These are phyloP conservation scores for Carpinus viminea DNA, from an alignment of 306 rosid genomes.

Conservation along the genomic window DNA sequence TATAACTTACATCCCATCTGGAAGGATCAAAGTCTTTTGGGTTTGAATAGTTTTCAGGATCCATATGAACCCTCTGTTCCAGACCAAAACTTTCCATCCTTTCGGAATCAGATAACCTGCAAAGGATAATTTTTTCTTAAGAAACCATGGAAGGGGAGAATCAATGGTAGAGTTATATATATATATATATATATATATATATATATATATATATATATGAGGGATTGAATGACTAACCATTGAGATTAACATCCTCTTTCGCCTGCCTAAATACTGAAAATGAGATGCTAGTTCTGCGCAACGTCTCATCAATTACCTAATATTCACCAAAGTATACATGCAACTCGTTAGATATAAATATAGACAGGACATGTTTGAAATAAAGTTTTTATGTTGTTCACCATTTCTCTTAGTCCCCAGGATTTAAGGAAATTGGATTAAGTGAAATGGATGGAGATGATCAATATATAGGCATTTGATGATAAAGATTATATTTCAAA, in stretches of 20 bases:
- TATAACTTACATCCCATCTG: slow-evolving; percentile 52
- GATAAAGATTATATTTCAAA: no score
- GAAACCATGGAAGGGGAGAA: background rate
- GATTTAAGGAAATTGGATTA: no score
- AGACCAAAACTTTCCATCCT: slow-evolving; percentile 68
- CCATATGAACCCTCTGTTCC: slow-evolving; percentile 75
- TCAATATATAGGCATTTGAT: no score
- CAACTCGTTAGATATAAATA: slow-evolving; percentile 7
- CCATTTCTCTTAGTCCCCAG: background rate
- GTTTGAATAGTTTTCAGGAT: slow-evolving; percentile 50
- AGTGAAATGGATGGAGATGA: no score
- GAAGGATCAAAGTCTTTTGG: slow-evolving; percentile 60
- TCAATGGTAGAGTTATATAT: slow-evolving; percentile 29
- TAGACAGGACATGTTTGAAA: background rate
- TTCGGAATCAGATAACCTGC: slow-evolving; percentile 64
- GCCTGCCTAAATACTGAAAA: slow-evolving; percentile 56
- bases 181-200: background rate
- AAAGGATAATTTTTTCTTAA: slow-evolving; percentile 16
- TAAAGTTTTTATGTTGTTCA: background rate
- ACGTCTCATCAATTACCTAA: slow-evolving; percentile 64
- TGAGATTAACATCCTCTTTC: slow-evolving; percentile 52
- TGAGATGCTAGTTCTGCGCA: slow-evolving; percentile 54
- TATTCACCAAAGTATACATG: background rate
- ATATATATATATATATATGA: no score
- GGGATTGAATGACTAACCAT: slow-evolving; percentile 36